A percentile compares a stretch with the other conserved stretches of the same genome.
These are phyloP conservation scores for Ulota crispa DNA, from an alignment of 225 moss, liverwort and hornwort genomes.

Conservation along the genomic window DNA sequence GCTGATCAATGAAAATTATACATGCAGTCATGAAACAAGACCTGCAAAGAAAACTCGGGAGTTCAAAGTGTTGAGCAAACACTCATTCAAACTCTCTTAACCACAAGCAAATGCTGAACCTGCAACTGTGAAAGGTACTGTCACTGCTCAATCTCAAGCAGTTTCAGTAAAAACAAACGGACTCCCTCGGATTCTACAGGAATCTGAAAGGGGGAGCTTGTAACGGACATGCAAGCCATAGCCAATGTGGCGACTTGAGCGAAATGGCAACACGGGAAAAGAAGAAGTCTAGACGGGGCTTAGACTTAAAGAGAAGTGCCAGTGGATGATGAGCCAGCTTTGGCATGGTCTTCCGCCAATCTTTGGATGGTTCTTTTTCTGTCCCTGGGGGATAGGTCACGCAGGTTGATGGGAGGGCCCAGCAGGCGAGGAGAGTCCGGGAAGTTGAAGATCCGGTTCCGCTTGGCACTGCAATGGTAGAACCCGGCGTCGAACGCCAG, in stretches of 20 bases:
- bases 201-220: not conserved
- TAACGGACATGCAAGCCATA: not conserved
- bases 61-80: not conserved
- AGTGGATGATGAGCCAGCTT: not conserved
- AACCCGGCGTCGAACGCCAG: slow-evolving; percentile 46
- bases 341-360: slow-evolving; percentile 45
- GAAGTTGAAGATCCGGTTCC: slow-evolving; percentile 37
- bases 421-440: slow-evolving; percentile 35
- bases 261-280: not conserved
- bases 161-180: not conserved
- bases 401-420: slow-evolving; percentile 25
- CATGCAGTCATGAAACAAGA: not conserved
- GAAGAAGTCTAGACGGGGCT: not conserved
- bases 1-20: slow-evolving; percentile 14
- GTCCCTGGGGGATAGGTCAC: slow-evolving; percentile 19
- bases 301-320: no score
- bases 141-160: not conserved
- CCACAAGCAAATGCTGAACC: slow-evolving; percentile 5
- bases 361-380: slow-evolving; percentile 39
- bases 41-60: not conserved
- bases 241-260: slow-evolving; percentile 26
- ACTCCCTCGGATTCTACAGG: not conserved
- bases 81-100: not conserved
- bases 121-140: not conserved
- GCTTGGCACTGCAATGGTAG: slow-evolving; percentile 38